phyloP scores from a whole-genome alignment of 139 green algal genomes.

The Volvox reticuliferus region DNA sequence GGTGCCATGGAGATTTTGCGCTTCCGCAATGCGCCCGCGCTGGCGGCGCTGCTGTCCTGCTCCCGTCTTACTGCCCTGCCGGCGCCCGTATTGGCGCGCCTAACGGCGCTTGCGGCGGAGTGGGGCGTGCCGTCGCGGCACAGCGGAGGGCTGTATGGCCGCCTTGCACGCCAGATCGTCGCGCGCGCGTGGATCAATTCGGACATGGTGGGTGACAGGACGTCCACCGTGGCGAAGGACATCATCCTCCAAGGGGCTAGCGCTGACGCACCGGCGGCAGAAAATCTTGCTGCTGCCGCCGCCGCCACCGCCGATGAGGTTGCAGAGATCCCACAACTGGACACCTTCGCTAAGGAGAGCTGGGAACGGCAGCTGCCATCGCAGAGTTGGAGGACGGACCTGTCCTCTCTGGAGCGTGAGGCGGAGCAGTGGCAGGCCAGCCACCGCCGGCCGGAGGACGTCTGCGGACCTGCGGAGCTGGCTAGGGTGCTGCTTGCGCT shows the following conservation, averaged over 20 bases:
- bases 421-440: neutral
- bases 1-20: neutral
- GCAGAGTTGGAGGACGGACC: neutral
- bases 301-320: too few species aligned
- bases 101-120: neutral
- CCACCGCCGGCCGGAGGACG: neutral
- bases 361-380: neutral
- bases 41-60: neutral
- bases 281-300: neutral
- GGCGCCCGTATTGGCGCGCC: constrained; percentile 2
- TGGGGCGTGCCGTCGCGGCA: neutral
- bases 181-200: constrained; percentile 14
- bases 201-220: neutral
- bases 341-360: neutral
- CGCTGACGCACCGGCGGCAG: neutral
- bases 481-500: neutral
- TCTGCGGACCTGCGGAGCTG: neutral
- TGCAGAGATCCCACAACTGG: neutral
- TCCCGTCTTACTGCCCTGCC: constrained; percentile 6
- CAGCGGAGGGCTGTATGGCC: neutral
- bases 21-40: neutral
- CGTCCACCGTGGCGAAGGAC: neutral
- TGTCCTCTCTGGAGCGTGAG: neutral
- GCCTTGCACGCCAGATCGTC: neutral
- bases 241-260: neutral